Base-by-base conservation (phyloP, 2,329 filamentous ascomycete genomes). In the Trichoderma sp. region DNA sequence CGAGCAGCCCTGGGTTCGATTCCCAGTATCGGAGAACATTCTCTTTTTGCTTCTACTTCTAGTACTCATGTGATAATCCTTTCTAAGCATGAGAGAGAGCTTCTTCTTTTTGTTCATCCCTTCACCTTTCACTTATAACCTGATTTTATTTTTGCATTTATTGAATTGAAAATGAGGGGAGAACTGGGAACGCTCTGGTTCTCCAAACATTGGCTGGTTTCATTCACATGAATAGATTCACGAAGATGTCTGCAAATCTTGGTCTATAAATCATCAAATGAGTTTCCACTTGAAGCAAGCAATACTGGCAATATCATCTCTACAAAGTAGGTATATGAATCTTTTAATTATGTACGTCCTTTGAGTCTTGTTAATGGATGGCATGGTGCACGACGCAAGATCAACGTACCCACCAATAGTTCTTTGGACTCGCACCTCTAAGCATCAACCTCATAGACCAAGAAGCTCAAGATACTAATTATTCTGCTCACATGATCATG, bases 1-100 rank as follows among this genome's bases (percentile, higher is more conserved):
- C 76, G 76, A 77, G 76, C 75, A 77, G 76, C 76, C 75, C 76
- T 72, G 76, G 76, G 76, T 78, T 78, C 76, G 76, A 78, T 78
- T 77, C 76, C 76, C 76, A 72, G 76, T 77, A 76, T 74, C 76
- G 76, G 76, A 77, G 75, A 57, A 29, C 3, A 24, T 35, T 1
- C 0, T 60, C 40, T 1, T 40, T 55, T 47, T 70, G 58, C 59
- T 64, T 24, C 21, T 24, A 68, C 64, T 70, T 31, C 14, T n/a
- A 16, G 5, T 5, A 31, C 5, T 52, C 4, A 29, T n/a, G 4
- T 19, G 14, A 19, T 13, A 11, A 6, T 49, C 4, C 2, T 55
- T 55, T 16, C 13, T 55, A 3, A 5, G 8, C 2, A 14, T 47
- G 43, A n/a, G 19, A 10, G 19, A n/a, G 47, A 4, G 7, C n/a